Percentiles rank a stretch among this genome's conserved stretches.
Conservation (phyloP, 306 rosid species). For the Spatholobus suberectus region DNA sequence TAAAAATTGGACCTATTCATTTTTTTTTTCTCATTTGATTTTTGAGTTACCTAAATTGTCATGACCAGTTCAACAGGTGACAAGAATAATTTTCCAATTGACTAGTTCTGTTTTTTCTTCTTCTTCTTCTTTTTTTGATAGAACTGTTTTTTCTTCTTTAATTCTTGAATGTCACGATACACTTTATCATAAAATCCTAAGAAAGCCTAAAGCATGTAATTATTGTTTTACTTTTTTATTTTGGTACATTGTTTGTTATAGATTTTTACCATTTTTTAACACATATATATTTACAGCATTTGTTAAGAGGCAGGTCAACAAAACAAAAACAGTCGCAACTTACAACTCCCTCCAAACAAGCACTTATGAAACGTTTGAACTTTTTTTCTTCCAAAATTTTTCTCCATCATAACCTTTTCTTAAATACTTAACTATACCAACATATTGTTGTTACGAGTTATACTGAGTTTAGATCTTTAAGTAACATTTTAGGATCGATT, state of each 20-base stretch:
- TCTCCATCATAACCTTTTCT: background rate
- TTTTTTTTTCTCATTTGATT: background rate
- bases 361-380: background rate
- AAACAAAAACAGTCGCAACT: background rate
- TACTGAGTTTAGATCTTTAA: too few species aligned
- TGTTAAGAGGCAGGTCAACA: background rate
- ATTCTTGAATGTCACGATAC: background rate
- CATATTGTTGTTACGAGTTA: too few species aligned
- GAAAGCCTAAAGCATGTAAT: background rate
- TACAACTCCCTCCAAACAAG: slow-evolving; percentile 2
- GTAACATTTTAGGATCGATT: too few species aligned
- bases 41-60: background rate
- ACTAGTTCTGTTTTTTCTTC: background rate
- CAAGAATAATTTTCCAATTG: background rate
- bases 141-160: too few species aligned
- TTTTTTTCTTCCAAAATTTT: background rate
- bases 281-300: background rate
- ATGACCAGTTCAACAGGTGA: background rate
- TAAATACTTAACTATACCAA: too few species aligned
- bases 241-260: background rate
- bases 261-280: background rate
- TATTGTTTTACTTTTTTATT: background rate
- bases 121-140: too few species aligned
- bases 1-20: too few species aligned
- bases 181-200: background rate